A percentile compares a stretch with the other conserved stretches of the same genome.
These are phyloP conservation scores for Flagelloscypha sp. DNA, from an alignment of 768 basidiomycete species.

Conservation along the genomic window DNA sequence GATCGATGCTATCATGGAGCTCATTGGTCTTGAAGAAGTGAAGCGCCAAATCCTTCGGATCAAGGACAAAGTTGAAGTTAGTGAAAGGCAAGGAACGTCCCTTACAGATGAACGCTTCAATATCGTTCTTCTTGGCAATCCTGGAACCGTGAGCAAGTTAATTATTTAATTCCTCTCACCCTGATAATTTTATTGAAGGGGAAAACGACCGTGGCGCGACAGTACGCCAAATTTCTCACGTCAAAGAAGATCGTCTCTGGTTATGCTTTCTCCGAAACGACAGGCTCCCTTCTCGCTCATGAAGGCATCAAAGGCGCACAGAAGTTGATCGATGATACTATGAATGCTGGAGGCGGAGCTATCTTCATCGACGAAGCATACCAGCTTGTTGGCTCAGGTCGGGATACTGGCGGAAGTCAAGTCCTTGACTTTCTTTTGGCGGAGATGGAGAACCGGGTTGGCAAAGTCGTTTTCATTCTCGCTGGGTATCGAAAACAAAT, in stretches of 20 bases:
- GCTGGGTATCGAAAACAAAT: conserved; percentile 37
- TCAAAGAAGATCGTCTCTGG: conserved; percentile 32
- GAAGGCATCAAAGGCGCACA: conserved; percentile 31
- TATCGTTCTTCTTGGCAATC: conserved; percentile 34
- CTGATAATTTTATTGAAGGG: conserved; percentile 17
- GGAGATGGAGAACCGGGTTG: conserved; percentile 38
- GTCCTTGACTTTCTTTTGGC: conserved; percentile 36
- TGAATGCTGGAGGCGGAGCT: conserved; percentile 30
- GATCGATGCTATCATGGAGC: conserved; percentile 36
- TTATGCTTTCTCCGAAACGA: conserved; percentile 32
- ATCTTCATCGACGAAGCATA: conserved; percentile 40
- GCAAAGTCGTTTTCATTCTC: conserved; percentile 32
- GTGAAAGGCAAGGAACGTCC: conserved; percentile 27
- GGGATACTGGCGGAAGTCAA: conserved; percentile 25
- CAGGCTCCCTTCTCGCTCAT: conserved; percentile 28
- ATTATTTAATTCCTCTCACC: neutral
- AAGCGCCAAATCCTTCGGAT: conserved; percentile 32
- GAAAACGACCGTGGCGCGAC: conserved; percentile 36
- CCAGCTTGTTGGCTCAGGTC: conserved; percentile 25
- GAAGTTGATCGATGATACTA: conserved; percentile 22
- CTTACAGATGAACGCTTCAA: conserved; percentile 34
- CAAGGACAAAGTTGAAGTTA: conserved; percentile 29
- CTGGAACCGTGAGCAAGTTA: conserved; percentile 32
- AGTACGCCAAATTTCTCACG: conserved; percentile 32
- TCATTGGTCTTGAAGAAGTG: conserved; percentile 41